A percentile compares a stretch with the other conserved stretches of the same genome.
phyloP scores from a whole-genome alignment of 345 rosid genomes.

The Sisymbrium irio region DNA sequence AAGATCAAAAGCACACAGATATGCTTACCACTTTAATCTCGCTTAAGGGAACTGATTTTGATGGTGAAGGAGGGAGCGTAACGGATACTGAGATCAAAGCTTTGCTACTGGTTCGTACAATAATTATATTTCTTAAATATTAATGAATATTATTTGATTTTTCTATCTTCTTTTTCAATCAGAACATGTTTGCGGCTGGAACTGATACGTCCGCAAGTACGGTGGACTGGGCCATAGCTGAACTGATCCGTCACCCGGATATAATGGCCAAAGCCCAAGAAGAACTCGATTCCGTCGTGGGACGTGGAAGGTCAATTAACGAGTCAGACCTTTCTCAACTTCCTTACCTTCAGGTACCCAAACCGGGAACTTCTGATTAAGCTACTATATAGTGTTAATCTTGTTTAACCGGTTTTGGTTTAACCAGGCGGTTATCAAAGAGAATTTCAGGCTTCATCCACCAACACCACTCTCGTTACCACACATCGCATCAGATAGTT shows the following conservation, averaged over 20 bases:
- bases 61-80: conserved; percentile 50
- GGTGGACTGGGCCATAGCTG: conserved; percentile 88
- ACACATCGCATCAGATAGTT: conserved; percentile 56
- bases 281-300: conserved; percentile 69
- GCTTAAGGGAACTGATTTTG: conserved; percentile 44
- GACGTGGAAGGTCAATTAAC: conserved; percentile 44
- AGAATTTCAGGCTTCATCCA: conserved; percentile 80
- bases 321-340: conserved; percentile 56
- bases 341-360: conserved; percentile 53
- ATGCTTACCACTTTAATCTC: conserved; percentile 66
- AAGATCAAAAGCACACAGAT: conserved; percentile 37
- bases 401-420: conserved; percentile 1
- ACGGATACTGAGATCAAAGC: conserved; percentile 89
- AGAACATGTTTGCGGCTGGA: conserved; percentile 92
- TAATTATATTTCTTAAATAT: not conserved
- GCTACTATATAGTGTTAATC: not conserved
- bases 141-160: not conserved
- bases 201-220: conserved; percentile 96
- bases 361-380: not conserved
- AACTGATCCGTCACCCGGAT: conserved; percentile 69
- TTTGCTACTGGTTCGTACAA: conserved; percentile 54
- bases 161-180: not conserved
- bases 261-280: conserved; percentile 43
- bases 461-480: conserved; percentile 83
- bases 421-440: conserved; percentile 58